These are phyloP conservation scores for Asterophora parasitica DNA, from an alignment of 768 basidiomycete species.

Conservation along the genomic window DNA sequence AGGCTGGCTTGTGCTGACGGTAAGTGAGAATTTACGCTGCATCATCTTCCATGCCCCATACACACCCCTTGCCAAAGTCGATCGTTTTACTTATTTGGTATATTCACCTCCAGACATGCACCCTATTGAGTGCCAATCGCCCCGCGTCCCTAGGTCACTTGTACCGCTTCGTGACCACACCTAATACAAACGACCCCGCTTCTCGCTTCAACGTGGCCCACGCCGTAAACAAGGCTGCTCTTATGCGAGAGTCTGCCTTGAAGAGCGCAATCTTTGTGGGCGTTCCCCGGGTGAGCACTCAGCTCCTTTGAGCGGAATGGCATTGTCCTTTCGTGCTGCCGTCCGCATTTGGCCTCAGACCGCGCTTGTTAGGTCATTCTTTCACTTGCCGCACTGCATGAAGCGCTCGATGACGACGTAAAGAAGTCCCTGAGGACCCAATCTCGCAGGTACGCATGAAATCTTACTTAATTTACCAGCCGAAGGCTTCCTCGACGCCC, in stretches of 20 bases:
- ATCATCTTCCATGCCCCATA: not conserved
- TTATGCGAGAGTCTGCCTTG: conserved; percentile 86
- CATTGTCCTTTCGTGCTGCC: conserved; percentile 6
- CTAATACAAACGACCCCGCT: conserved; percentile 31
- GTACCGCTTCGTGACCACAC: conserved; percentile 70
- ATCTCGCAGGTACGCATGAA: conserved; percentile 52
- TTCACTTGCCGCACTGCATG: conserved; percentile 70
- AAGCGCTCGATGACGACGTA: conserved; percentile 79
- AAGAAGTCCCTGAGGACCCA: conserved; percentile 61
- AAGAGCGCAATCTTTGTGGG: conserved; percentile 90
- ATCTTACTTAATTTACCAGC: conserved; percentile 7
- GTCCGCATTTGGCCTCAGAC: conserved; percentile 12
- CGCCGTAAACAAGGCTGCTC: conserved; percentile 67
- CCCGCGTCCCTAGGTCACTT: conserved; percentile 76
- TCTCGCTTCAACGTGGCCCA: conserved; percentile 44
- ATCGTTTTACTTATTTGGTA: conserved; percentile 11
- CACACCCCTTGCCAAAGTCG: conserved; percentile 6
- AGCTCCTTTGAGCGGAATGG: conserved; percentile 9
- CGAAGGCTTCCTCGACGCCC: conserved; percentile 13
- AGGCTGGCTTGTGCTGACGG: conserved; percentile 79
- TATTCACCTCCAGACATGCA: conserved; percentile 57
- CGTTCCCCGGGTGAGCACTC: conserved; percentile 66
- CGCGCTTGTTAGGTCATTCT: conserved; percentile 63
- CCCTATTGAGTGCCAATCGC: conserved; percentile 76
- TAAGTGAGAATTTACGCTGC: conserved; percentile 25